Evolutionary conservation across 768 basidiomycete species (phyloP), one percentile per base, ranked within the genome.

Genomic region (Trametes villosa): DNA sequence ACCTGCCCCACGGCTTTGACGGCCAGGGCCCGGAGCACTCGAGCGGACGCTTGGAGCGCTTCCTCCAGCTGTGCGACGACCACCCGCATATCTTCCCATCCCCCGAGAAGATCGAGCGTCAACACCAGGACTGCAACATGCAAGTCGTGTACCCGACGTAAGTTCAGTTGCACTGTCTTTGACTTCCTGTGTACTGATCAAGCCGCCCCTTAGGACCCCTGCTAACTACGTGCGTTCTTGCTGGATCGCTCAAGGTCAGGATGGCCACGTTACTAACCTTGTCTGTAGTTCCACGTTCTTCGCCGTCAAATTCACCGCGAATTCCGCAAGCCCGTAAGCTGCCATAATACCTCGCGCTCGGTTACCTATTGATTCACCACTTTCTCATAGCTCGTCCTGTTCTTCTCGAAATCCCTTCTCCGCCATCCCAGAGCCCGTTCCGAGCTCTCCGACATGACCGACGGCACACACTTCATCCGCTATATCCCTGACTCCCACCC

Each of bases 91-190:
- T 89, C 60, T 98, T 86, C 86, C 96, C 96, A 1, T 86, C 87
- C 0, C 84, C 83, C 1, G 86, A 96, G 75, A 97, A 96, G 80
- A 76, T 95, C 60, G 92, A 95, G 70, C 80, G 96, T 42, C 95
- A 97, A 70, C 95, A 98, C 71, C 96, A 99, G 78, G 96, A 99
- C 74, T 97, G 95, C 76, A 99, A 98, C 73, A 93, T 98, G 93
- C 97, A 98, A 77, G 89, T 99, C 65, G 93, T 96, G 27, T 98
- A 98, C 77, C 92, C 95, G 5, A 95, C 95, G 89, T 92, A 71
- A 76, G 89, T 82, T 36, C 9, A 1, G 11, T 29, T 22, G 42
- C 13, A 12, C 45, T 29, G 0, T 33, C 9, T 40, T 2, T 29
- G 57, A 59, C 26, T 59, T 29, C 27, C 26, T 38, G 47, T 45